A percentile compares a stretch with the other conserved stretches of the same genome.
Evolutionary conservation across 2,329 filamentous ascomycete genomes (phyloP).

Genomic region (Diaporthe citri): DNA sequence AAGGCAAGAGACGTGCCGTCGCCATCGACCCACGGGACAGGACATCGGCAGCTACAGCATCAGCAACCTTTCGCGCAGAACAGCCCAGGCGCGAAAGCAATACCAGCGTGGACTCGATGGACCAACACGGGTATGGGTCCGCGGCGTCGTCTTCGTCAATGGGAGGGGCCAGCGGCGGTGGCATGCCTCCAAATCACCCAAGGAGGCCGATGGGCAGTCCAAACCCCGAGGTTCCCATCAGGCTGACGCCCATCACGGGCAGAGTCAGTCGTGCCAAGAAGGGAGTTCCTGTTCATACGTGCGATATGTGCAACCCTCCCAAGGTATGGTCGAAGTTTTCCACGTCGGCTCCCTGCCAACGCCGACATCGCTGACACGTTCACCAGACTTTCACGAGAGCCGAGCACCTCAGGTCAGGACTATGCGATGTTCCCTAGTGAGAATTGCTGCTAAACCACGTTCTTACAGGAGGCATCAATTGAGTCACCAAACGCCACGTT

Average conservation of each 20-base stretch:
- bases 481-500: slow-evolving; percentile 67
- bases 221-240: slow-evolving; percentile 57
- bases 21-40: slow-evolving; percentile 40
- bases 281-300: slow-evolving; percentile 69
- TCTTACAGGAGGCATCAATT: slow-evolving; percentile 68
- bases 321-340: slow-evolving; percentile 55
- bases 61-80: slow-evolving; percentile 45
- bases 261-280: slow-evolving; percentile 71
- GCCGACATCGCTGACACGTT: slow-evolving; percentile 42
- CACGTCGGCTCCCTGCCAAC: background rate
- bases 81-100: slow-evolving; percentile 57
- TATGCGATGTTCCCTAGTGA: slow-evolving; percentile 32
- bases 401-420: slow-evolving; percentile 69
- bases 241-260: slow-evolving; percentile 68
- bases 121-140: slow-evolving; percentile 54
- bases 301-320: slow-evolving; percentile 63
- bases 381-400: slow-evolving; percentile 71
- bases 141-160: slow-evolving; percentile 50
- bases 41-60: slow-evolving; percentile 37
- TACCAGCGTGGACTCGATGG: slow-evolving; percentile 64
- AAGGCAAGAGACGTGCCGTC: slow-evolving; percentile 41
- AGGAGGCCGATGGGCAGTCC: slow-evolving; percentile 58
- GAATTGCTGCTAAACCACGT: slow-evolving; percentile 45
- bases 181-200: slow-evolving; percentile 45
- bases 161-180: slow-evolving; percentile 45